phyloP scores from a whole-genome alignment of 2,329 filamentous ascomycete species.

The Mycogone perniciosa region DNA sequence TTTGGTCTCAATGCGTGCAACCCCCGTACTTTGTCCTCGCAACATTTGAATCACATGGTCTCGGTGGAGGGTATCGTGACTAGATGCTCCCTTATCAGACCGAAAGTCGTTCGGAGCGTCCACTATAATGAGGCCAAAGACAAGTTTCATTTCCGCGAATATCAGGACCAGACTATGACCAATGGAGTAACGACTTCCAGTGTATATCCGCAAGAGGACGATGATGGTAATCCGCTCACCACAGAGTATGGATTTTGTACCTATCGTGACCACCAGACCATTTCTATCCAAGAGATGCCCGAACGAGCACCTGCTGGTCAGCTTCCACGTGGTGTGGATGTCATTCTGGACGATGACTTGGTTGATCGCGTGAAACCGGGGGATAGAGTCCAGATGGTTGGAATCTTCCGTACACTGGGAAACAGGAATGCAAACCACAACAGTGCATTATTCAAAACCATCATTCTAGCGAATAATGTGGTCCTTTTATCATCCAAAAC shows the following conservation, averaged over 20 bases:
- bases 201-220: conserved; percentile 90
- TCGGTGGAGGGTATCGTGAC: conserved; percentile 97
- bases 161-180: conserved; percentile 96
- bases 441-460: conserved; percentile 89
- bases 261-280: conserved; percentile 93
- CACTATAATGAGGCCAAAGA: conserved; percentile 88
- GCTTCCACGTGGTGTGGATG: conserved; percentile 89
- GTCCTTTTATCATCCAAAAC: conserved; percentile 94
- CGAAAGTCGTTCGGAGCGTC: conserved; percentile 97
- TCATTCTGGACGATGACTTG: conserved; percentile 92
- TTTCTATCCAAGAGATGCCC: conserved; percentile 99
- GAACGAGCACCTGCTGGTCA: conserved; percentile 93
- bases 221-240: conserved; percentile 81
- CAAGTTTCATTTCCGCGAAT: conserved; percentile 83
- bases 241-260: conserved; percentile 96
- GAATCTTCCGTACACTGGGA: conserved; percentile 87
- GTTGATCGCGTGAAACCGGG: conserved; percentile 94
- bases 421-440: conserved; percentile 88
- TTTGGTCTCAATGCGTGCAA: conserved; percentile 96
- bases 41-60: conserved; percentile 92
- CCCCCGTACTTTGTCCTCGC: conserved; percentile 81
- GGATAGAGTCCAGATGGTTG: conserved; percentile 94
- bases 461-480: conserved; percentile 90
- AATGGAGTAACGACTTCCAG: conserved; percentile 82
- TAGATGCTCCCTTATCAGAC: conserved; percentile 87